Conservation (phyloP, 257 asterid species). For the Agastache rugosa region DNA sequence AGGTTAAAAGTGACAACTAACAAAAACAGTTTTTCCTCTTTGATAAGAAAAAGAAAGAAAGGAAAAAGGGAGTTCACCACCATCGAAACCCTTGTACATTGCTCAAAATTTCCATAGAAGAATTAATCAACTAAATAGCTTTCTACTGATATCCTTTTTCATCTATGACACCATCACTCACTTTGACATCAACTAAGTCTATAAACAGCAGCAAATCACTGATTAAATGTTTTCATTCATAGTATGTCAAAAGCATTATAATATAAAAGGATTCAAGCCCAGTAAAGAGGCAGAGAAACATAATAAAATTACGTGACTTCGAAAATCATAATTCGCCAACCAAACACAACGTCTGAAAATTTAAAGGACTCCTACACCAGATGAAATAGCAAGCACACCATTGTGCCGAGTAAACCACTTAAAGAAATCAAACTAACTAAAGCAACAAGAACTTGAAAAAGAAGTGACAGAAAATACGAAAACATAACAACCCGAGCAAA, state of each 20-base stretch:
- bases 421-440: conserved; percentile 7
- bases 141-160: neutral
- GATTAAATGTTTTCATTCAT: neutral
- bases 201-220: neutral
- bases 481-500: neutral
- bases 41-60: neutral
- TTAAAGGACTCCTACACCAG: neutral
- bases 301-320: neutral
- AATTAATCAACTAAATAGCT: neutral
- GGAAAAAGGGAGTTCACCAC: conserved; percentile 4
- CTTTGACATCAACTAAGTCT: neutral
- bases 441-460: conserved; percentile 27
- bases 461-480: neutral
- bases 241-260: neutral
- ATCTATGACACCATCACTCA: neutral
- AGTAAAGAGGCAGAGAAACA: neutral
- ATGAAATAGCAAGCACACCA: conserved; percentile 24
- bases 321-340: conserved; percentile 11
- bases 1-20: neutral
- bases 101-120: neutral
- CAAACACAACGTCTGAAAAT: conserved; percentile 20
- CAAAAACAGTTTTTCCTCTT: neutral
- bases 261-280: neutral
- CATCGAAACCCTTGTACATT: neutral
- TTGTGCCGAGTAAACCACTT: neutral